Base-by-base conservation (phyloP, 2,329 filamentous ascomycete genomes). In the Cladophialophora chaetospira region DNA sequence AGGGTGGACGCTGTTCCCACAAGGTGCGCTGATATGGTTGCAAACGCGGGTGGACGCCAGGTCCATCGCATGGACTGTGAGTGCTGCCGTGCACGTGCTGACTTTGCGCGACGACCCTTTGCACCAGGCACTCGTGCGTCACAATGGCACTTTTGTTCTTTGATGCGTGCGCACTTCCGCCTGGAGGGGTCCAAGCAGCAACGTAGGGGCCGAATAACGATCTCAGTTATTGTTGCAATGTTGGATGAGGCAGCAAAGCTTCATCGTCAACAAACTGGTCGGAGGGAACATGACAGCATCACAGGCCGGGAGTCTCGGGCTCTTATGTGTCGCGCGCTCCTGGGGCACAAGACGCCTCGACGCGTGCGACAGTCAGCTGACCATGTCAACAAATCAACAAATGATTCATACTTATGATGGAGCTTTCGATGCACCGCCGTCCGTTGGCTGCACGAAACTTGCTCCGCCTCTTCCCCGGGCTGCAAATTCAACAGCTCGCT, bases 301-400 rank as follows among this genome's bases (percentile, higher is more conserved):
- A 51, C 25, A 40, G 31, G 48, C 25, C 23, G 46, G 5, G 31
- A n/a, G 25, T 42, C 48, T 17, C 15, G 15, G 17, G n/a, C 26
- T n/a, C 10, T 43, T n/a, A 15, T 44, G 1, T 44, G n/a, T 28
- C 6, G 42, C 13, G 19, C 42, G 23, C 19, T 44, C 42, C 10
- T 23, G 17, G 42, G 47, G 47, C 47, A 42, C 49, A 25, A 53
- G 54, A 53, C 43, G 40, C 35, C 42, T 42, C 45, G 28, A 11
- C 35, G 21, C 29, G 36, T 35, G 17, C 8, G 31, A 43, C 43
- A 33, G 55, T 57, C 55, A 57, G 49, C 55, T 57, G 55, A 57
- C 44, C 33, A 43, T 29, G 43, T 36, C 45, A 21, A 47, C 26
- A 40, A 40, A n/a, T n/a, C n/a, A 44, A 44, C 40, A 44, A 48